Percentiles rank a stretch among this genome's conserved stretches.
Conservation (phyloP, 2,329 filamentous ascomycete genomes). For the Diaporthe vaccinii region DNA sequence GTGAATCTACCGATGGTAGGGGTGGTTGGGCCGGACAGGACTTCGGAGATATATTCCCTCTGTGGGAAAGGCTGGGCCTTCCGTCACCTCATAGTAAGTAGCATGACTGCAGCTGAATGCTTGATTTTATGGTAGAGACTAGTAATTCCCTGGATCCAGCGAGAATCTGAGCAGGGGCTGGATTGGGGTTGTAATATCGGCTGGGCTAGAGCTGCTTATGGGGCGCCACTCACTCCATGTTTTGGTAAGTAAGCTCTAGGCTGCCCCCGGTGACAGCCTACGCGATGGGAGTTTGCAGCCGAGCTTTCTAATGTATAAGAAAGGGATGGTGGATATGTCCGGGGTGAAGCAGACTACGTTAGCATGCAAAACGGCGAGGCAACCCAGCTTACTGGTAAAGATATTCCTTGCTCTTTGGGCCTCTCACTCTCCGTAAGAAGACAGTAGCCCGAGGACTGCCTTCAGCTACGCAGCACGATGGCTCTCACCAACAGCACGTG, state of each 20-base stretch:
- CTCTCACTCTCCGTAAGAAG: not conserved
- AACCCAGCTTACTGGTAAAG: not conserved
- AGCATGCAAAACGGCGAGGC: not conserved
- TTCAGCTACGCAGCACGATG: not conserved
- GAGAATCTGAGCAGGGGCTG: not conserved
- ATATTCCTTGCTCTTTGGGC: not conserved
- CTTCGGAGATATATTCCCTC: slow-evolving; percentile 1
- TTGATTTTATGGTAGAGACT: slow-evolving; percentile 11
- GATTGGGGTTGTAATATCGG: not conserved
- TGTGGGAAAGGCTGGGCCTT: slow-evolving; percentile 8
- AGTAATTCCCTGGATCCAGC: not conserved
- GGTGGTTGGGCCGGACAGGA: slow-evolving; percentile 8
- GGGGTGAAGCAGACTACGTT: not conserved
- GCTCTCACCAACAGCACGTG: slow-evolving; percentile 44
- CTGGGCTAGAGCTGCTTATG: slow-evolving; percentile 5
- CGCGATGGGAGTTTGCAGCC: not conserved
- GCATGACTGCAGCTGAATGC: slow-evolving; percentile 17
- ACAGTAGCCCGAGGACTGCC: not conserved
- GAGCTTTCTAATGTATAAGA: not conserved
- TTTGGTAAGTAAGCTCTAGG: not conserved
- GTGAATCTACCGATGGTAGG: not conserved
- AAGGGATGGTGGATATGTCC: not conserved
- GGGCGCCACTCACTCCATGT: not conserved
- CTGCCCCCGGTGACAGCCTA: not conserved
- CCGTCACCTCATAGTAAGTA: too few species aligned